Evolutionary conservation across 306 rosid species (phyloP), one percentile per base, ranked within the genome.

Genomic region (Luffa acutangula): DNA sequence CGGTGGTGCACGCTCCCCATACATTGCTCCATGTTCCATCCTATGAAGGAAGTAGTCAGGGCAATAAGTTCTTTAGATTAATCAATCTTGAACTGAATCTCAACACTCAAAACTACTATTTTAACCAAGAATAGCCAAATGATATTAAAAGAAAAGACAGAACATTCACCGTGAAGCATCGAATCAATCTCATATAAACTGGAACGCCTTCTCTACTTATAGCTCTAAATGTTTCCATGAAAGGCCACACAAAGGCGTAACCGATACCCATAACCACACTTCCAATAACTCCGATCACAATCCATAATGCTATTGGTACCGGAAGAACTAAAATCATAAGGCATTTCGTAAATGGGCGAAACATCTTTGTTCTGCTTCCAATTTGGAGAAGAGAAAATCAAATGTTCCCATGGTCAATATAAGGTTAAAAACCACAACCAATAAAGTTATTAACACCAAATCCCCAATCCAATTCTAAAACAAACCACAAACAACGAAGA

Each of bases 21-120:
- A 80, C 69, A 14, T 80, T 80, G 57, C 78, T 80, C 72, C 60
- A 58, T 3, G 83, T 80, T 25, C 83, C 83, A 80, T 75, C 83
- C 83, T 80, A 36, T 60, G 15, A 21, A 57, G 66, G 25, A 48
- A 71, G 69, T 18, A 39, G 21, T 4, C 39, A 31, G 7, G 21
- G 36, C 36, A 51, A 21, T 17, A 6, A 45, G 13, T 59, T 43
- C 33, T 33, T 18, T 36, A 51, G 52, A 54, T 3, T 18, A 80
- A 39, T 46, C 34, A 73, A 60, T 17, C 67, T 60, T 10, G 41
- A 60, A 2, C 11, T 21, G n/a, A 71, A 15, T 9, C 54, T 49
- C 54, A 49, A 25, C 34, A 18, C 51, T 20, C 15, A n/a, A 69
- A 69, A 43, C 53, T 69, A 69, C 53, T 9, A 64, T 34, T 17